Base-by-base conservation (phyloP, 345 rosid species). In the Jatropha curcas region DNA sequence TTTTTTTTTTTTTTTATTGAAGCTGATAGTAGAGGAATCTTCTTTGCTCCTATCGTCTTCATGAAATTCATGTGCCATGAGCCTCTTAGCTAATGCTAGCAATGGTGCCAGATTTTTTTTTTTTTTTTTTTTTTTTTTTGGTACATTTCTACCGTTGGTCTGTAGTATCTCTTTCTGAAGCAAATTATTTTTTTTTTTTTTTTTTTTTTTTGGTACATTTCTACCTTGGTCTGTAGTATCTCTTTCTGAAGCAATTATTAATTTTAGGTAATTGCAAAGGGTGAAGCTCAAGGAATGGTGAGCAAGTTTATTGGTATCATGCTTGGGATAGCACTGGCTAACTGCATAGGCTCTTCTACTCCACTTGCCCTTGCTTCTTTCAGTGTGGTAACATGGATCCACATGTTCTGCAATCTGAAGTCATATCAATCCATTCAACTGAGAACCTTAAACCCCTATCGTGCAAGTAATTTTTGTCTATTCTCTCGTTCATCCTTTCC, bases 271-370 rank as follows among this genome's bases (percentile, higher is more conserved):
- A 95, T 95, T 61, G 99, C 97, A 43, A 95, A 92, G 72, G 99
- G 97, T 74, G 99, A 95, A 88, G 99, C 99, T 83, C 99, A 95
- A 82, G 99, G 99, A 83, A 95, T 95, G 99, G 92, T 92, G 76
- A 92, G 98, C 89, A 92, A 88, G 81, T 88, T 90, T 71, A 60
- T 92, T 60, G 98, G 97, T 67, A 92, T 95, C 41, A 57, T 79
- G 78, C 84, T 95, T 31, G 99, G 99, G 71, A 95, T 95, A 73
- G 90, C 90, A 65, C 62, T 92, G 84, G 97, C 89, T 63, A 92
- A 89, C 74, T 71, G 75, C 77, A 73, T 89, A 61, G 92, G 99
- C 80, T 85, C 94, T 25, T 95, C 97, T 19, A 85, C 82, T 41
- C 77, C 96, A 66, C 88, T 91, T 74, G 90, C 97, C 20, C 88